Evolutionary conservation across 78 protist genomes (phyloP).

Genomic region (Cavenderia fasciculata): DNA sequence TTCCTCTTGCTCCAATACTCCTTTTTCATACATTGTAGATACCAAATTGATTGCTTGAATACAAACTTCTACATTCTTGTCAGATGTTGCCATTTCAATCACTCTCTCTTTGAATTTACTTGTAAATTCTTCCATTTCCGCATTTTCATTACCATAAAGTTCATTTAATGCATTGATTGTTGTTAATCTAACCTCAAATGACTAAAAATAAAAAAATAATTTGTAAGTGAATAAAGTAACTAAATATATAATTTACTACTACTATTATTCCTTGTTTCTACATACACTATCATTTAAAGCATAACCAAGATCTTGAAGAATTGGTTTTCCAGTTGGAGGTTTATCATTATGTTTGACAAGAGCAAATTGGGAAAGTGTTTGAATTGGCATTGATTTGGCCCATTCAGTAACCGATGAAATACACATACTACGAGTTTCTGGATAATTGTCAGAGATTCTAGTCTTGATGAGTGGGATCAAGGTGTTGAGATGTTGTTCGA

Average conservation of each 20-base stretch:
- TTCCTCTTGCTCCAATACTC: conserved; percentile 1
- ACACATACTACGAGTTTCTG: conserved; percentile 11
- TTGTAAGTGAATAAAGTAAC: neutral
- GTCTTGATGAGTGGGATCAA: neutral
- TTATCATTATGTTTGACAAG: neutral
- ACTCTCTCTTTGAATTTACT: conserved; percentile 1
- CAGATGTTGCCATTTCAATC: conserved; percentile 28
- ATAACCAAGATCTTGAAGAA: too few species aligned
- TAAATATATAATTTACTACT: neutral
- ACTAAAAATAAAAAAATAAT: neutral
- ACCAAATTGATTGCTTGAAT: conserved; percentile 32
- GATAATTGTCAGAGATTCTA: conserved; percentile 7
- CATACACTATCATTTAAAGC: conserved; percentile 28
- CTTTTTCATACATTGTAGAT: neutral
- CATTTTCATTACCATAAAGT: neutral
- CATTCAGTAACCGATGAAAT: too few species aligned
- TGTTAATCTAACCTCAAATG: neutral
- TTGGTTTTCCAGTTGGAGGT: too few species aligned
- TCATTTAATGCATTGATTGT: conserved; percentile 8
- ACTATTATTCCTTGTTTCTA: neutral
- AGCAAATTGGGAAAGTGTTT: neutral
- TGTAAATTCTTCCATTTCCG: conserved; percentile 21
- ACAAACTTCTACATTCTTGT: neutral
- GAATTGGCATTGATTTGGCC: too few species aligned
- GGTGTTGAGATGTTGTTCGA: neutral